Conservation (phyloP, 768 basidiomycete species). For the Calvatia gigantea region DNA sequence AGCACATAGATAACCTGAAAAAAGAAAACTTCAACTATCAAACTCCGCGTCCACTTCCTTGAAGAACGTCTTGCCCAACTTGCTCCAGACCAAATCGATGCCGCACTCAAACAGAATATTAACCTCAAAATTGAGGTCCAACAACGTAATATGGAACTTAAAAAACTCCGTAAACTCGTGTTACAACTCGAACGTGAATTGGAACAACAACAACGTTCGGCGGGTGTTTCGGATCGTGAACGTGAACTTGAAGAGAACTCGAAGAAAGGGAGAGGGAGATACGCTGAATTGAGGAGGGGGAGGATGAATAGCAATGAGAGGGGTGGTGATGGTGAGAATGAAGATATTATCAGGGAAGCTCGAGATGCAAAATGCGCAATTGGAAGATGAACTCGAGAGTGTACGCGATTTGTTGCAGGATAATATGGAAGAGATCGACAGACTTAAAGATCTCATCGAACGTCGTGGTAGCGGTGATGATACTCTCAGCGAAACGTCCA, state of each 20-base stretch:
- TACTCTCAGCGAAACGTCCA: constrained; percentile 32
- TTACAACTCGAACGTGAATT: constrained; percentile 81
- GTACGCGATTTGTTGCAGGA: constrained; percentile 71
- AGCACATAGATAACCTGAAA: constrained; percentile 95
- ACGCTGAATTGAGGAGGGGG: constrained; percentile 59
- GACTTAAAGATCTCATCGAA: constrained; percentile 67
- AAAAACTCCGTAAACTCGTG: constrained; percentile 87
- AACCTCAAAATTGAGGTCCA: constrained; percentile 91
- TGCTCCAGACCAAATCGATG: constrained; percentile 90
- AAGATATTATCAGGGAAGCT: constrained; percentile 54
- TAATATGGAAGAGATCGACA: constrained; percentile 79
- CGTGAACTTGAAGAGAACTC: constrained; percentile 11
- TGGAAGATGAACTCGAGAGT: constrained; percentile 73
- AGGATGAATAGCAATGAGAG: constrained; percentile 25
- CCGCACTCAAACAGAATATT: constrained; percentile 88
- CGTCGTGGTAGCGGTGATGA: constrained; percentile 45
- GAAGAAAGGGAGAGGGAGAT: constrained; percentile 60
- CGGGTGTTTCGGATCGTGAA: constrained; percentile 19
- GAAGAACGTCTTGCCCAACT: constrained; percentile 89
- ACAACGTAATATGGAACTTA: constrained; percentile 85
- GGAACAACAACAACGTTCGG: constrained; percentile 57
- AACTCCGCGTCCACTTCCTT: constrained; percentile 92
- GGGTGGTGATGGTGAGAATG: constrained; percentile 40
- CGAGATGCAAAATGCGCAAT: constrained; percentile 60
- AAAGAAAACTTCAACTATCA: constrained; percentile 98